These are phyloP conservation scores for Solanum chiquidenum DNA, from an alignment of 257 asterid species.

Conservation along the genomic window DNA sequence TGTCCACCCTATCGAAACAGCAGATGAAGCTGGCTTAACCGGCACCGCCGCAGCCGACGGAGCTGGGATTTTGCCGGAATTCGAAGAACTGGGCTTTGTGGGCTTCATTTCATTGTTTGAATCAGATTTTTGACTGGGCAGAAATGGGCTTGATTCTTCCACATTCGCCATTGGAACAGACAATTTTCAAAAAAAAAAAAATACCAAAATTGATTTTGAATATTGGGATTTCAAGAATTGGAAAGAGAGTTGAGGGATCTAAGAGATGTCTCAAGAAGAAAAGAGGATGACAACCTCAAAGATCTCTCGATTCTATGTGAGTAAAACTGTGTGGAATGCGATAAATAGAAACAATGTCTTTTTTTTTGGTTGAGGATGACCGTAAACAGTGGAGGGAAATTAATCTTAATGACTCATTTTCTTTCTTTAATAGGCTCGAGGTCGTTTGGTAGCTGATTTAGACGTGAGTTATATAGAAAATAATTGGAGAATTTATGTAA, in stretches of 20 bases:
- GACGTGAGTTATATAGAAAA: not conserved
- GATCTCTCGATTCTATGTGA: not conserved
- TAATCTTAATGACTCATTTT: not conserved
- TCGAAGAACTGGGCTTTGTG: not conserved
- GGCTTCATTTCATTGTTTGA: conserved; percentile 17
- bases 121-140: conserved; percentile 20
- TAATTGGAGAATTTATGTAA: no score
- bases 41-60: conserved; percentile 10
- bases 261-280: not conserved
- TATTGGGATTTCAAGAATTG: not conserved
- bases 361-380: not conserved
- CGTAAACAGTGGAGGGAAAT: not conserved
- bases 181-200: not conserved
- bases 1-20: conserved; percentile 33
- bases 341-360: not conserved
- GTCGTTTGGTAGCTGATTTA: not conserved
- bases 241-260: not conserved
- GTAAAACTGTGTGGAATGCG: not conserved
- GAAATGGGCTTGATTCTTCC: conserved; percentile 18
- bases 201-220: not conserved
- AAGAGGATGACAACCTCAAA: not conserved
- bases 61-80: not conserved
- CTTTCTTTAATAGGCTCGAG: not conserved
- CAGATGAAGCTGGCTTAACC: conserved; percentile 1
- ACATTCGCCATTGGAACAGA: conserved; percentile 20